These are phyloP conservation scores for Acanthamoeba divionensis DNA, from an alignment of 208 protist genomes.

Conservation along the genomic window DNA sequence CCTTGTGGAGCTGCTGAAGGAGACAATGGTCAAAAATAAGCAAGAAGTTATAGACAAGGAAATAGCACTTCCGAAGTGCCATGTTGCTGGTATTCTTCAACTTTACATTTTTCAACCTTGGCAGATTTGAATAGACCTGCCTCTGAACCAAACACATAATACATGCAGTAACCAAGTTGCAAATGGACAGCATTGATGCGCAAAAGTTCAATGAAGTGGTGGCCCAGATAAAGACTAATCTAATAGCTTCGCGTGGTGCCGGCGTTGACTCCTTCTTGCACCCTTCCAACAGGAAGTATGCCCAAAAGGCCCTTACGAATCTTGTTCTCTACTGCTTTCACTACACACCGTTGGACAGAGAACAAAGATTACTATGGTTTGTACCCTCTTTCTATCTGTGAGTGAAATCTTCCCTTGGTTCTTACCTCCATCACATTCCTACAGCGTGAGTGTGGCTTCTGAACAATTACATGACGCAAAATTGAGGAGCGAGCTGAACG, in stretches of 20 bases:
- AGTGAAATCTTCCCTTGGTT: neutral
- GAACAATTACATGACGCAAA: conserved; percentile 31
- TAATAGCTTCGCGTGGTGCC: conserved; percentile 1
- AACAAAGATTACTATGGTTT: conserved; percentile 15
- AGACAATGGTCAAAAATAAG: conserved; percentile 36
- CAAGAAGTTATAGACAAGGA: conserved; percentile 29
- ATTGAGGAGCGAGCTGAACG: neutral
- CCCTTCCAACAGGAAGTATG: conserved; percentile 36
- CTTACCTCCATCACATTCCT: neutral
- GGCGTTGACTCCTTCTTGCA: conserved; percentile 30
- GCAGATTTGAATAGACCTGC: neutral
- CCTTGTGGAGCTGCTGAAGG: conserved; percentile 16
- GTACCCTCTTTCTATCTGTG: neutral
- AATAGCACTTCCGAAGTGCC: neutral
- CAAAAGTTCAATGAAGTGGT: conserved; percentile 55
- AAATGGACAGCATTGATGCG: neutral
- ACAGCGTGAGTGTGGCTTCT: neutral
- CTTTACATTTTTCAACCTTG: neutral
- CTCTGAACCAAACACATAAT: neutral
- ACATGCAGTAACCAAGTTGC: neutral
- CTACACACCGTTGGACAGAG: neutral
- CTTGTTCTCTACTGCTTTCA: conserved; percentile 50
- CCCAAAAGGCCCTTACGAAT: conserved; percentile 26
- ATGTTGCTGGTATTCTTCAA: neutral
- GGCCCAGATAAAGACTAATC: conserved; percentile 44